Percentiles rank a stretch among this genome's conserved stretches.
Conservation (phyloP, 352 stramenopile genomes). For the Pythium rishiriense region DNA sequence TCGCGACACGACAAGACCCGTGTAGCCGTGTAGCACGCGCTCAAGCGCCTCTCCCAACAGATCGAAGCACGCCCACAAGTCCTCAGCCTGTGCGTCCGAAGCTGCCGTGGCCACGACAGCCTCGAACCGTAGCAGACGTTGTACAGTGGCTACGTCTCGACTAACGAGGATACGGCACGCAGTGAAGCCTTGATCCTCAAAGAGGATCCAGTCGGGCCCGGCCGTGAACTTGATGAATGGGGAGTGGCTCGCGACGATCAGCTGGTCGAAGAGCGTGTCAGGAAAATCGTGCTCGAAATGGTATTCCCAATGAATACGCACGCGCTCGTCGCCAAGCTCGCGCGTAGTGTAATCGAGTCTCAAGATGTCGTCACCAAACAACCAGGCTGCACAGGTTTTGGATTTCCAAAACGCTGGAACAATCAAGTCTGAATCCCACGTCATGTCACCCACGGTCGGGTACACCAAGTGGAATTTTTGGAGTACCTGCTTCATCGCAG, state of each 20-base stretch:
- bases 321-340: background rate
- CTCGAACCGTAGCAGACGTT: no score
- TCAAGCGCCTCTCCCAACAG: no score
- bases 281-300: constrained; percentile 7
- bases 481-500: constrained; percentile 25
- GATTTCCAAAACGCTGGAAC: constrained; percentile 2
- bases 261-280: background rate
- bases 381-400: background rate
- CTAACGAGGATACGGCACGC: no score
- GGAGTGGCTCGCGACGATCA: background rate
- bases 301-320: constrained; percentile 18
- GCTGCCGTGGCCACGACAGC: no score
- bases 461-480: constrained; percentile 19
- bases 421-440: constrained; percentile 19
- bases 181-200: no score
- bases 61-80: no score
- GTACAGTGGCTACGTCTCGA: no score
- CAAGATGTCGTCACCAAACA: constrained; percentile 3
- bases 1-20: no score
- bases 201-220: no score
- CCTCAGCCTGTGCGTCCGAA: no score
- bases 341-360: background rate
- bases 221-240: background rate
- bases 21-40: no score
- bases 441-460: constrained; percentile 1